phyloP scores from a whole-genome alignment of 2,329 filamentous ascomycete genomes.

The Apiospora marii region DNA sequence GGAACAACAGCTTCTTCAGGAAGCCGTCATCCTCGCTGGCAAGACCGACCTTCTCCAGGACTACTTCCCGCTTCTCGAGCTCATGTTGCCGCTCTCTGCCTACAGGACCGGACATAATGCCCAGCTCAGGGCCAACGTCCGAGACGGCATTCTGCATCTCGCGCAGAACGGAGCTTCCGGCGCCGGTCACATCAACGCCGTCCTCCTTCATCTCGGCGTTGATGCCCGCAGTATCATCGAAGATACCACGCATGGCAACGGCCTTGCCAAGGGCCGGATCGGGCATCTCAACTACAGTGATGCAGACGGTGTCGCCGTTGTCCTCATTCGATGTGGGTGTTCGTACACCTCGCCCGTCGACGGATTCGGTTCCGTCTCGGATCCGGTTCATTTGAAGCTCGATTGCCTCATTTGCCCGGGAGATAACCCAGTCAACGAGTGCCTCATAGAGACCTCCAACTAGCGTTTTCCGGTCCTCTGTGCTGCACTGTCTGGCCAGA shows the following conservation, averaged over 20 bases:
- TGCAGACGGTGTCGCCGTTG: conserved; percentile 82
- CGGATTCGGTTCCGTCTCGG: conserved; percentile 71
- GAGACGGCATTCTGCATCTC: conserved; percentile 87
- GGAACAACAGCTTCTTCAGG: conserved; percentile 81
- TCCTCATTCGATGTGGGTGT: conserved; percentile 77
- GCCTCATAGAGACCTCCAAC: conserved; percentile 92
- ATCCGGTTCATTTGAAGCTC: conserved; percentile 74
- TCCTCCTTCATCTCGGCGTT: conserved; percentile 98
- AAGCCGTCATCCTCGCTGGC: conserved; percentile 85
- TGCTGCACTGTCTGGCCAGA: conserved; percentile 79
- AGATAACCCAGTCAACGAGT: conserved; percentile 92
- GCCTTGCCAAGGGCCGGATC: conserved; percentile 84
- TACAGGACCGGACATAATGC: conserved; percentile 72
- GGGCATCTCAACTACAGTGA: conserved; percentile 89
- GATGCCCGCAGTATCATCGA: conserved; percentile 92
- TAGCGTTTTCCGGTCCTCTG: conserved; percentile 82
- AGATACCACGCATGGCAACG: conserved; percentile 86
- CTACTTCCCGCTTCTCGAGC: conserved; percentile 80
- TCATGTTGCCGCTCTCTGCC: conserved; percentile 79
- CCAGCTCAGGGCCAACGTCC: conserved; percentile 80
- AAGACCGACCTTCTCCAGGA: conserved; percentile 86
- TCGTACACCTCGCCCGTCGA: conserved; percentile 66
- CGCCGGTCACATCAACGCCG: conserved; percentile 77
- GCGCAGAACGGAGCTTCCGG: conserved; percentile 82
- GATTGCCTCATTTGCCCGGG: conserved; percentile 88